These are phyloP conservation scores for Lipomyces starkeyi DNA, from an alignment of 805 yeast species.

Conservation along the genomic window DNA sequence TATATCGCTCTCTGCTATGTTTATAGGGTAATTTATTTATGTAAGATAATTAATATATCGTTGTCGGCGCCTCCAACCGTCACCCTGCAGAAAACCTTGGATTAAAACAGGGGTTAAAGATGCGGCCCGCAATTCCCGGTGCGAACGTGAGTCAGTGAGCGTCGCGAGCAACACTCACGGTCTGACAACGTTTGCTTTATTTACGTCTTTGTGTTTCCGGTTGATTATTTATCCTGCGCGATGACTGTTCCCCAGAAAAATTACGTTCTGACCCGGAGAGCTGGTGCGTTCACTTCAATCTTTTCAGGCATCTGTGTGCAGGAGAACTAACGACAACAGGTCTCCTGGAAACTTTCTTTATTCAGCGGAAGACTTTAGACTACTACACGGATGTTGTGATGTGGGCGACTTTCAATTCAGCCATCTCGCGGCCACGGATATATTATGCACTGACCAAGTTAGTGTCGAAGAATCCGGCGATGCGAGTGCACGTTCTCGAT, in stretches of 20 bases:
- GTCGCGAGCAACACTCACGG: too few relatives aligned
- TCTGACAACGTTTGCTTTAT: too few relatives aligned
- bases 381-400: constrained; percentile 6
- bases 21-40: too few relatives aligned
- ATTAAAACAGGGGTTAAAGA: too few relatives aligned
- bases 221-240: not conserved
- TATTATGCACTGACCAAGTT: not conserved
- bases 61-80: too few relatives aligned
- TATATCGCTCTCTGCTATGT: too few relatives aligned
- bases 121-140: too few relatives aligned
- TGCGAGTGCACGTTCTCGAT: not conserved
- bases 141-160: too few relatives aligned
- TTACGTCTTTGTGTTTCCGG: too few relatives aligned
- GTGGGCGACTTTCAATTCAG: constrained; percentile 2
- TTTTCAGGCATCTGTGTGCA: not conserved
- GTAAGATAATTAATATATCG: too few relatives aligned
- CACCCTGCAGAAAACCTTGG: too few relatives aligned
- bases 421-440: constrained; percentile 1
- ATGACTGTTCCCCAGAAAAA: not conserved
- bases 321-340: not conserved
- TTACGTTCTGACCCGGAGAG: constrained; percentile 1
- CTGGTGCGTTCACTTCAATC: constrained; percentile 2
- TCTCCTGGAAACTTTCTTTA: constrained; percentile 4
- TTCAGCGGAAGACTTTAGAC: constrained; percentile 1
- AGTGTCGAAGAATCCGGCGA: constrained; percentile 1